These are phyloP conservation scores for Epicoccum nigrum DNA, from an alignment of 2,329 filamentous ascomycete genomes.

Conservation along the genomic window DNA sequence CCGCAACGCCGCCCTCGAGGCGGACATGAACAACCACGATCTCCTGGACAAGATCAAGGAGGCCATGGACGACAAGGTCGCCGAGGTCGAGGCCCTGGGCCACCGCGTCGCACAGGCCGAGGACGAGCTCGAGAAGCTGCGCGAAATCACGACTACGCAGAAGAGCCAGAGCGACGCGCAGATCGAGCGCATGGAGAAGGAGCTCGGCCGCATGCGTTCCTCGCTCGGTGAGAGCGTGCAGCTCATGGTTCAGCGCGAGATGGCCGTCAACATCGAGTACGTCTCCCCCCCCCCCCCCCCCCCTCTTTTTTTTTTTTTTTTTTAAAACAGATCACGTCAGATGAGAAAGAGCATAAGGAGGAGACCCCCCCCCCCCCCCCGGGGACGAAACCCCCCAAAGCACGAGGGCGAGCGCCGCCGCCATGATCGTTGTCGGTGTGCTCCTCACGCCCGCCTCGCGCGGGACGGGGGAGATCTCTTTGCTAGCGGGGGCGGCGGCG, in stretches of 20 bases:
- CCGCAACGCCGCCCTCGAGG: slow-evolving; percentile 79
- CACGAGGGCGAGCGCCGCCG: no score
- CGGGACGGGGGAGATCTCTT: no score
- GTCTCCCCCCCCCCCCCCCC: slow-evolving; percentile 41
- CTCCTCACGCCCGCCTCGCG: no score
- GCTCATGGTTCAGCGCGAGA: slow-evolving; percentile 90
- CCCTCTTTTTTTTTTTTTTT: no score
- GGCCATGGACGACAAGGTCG: slow-evolving; percentile 92
- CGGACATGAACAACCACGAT: slow-evolving; percentile 93
- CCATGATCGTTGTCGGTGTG: no score
- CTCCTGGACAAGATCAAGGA: slow-evolving; percentile 94
- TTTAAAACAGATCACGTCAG: no score
- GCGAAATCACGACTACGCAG: slow-evolving; percentile 83
- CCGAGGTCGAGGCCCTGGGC: slow-evolving; percentile 88
- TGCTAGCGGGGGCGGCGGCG: no score
- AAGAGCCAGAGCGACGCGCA: slow-evolving; percentile 89
- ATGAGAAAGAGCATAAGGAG: no score
- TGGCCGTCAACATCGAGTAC: slow-evolving; percentile 94
- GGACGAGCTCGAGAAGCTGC: slow-evolving; percentile 92
- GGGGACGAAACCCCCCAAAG: no score
- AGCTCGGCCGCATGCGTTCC: slow-evolving; percentile 89
- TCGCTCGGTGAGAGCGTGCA: slow-evolving; percentile 85
- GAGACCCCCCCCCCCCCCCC: no score
- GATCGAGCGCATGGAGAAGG: slow-evolving; percentile 98
- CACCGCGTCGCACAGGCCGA: slow-evolving; percentile 87